Percentiles rank a stretch among this genome's conserved stretches.
These are phyloP conservation scores for Stellera chamaejasme DNA, from an alignment of 345 rosid genomes.

Conservation along the genomic window DNA sequence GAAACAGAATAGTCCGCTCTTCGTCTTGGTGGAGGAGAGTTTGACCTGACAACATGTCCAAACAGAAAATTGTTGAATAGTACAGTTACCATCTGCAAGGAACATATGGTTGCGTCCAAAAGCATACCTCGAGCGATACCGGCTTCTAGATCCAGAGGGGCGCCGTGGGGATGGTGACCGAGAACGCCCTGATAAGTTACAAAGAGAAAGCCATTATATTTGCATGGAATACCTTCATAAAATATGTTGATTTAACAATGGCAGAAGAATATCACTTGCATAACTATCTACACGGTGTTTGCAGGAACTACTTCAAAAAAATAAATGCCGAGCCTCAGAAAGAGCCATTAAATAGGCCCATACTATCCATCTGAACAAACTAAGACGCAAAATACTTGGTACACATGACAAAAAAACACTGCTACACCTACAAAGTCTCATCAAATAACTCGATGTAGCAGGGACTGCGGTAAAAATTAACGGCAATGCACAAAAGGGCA, in stretches of 20 bases:
- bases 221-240: neutral
- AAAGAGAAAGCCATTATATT: slow-evolving; percentile 1
- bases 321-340: too few species aligned
- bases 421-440: too few species aligned
- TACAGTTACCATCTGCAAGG: neutral
- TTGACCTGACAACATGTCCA: slow-evolving; percentile 41
- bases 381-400: too few species aligned
- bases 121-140: slow-evolving; percentile 76
- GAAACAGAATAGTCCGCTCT: slow-evolving; percentile 59
- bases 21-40: slow-evolving; percentile 67
- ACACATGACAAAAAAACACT: too few species aligned
- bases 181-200: slow-evolving; percentile 52
- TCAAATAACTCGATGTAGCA: too few species aligned
- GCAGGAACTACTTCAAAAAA: too few species aligned
- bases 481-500: too few species aligned
- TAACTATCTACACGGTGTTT: neutral
- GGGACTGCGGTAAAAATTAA: too few species aligned
- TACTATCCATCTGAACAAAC: too few species aligned
- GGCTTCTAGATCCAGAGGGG: slow-evolving; percentile 59
- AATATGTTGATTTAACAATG: neutral
- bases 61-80: neutral
- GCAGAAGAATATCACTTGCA: neutral
- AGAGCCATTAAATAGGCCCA: too few species aligned
- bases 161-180: slow-evolving; percentile 59
- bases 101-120: neutral